Evolutionary conservation across 2,329 filamentous ascomycete genomes (phyloP).

Genomic region (Fusarium sp.): DNA sequence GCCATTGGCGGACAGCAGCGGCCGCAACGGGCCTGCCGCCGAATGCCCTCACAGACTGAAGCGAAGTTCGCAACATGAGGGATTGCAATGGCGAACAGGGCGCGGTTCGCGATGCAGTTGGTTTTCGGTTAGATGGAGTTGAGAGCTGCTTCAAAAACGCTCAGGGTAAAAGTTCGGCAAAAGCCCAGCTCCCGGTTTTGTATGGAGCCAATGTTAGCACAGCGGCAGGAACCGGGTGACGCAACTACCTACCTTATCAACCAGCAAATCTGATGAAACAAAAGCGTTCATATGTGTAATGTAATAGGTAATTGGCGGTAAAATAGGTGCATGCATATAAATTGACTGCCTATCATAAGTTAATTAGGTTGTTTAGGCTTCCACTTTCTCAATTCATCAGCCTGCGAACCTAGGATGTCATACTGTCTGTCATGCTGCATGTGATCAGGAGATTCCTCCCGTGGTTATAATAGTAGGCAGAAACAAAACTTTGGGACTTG

Average conservation of each 20-base stretch:
- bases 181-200: constrained; percentile 51
- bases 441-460: constrained; percentile 1
- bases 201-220: constrained; percentile 42
- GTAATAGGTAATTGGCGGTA: background rate
- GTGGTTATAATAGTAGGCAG: background rate
- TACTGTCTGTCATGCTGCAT: background rate
- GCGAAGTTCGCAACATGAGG: constrained; percentile 77
- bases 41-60: constrained; percentile 73
- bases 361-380: background rate
- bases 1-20: constrained; percentile 71
- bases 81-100: constrained; percentile 61
- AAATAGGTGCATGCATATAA: background rate
- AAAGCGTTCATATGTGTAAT: background rate
- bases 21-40: constrained; percentile 67
- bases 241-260: constrained; percentile 42
- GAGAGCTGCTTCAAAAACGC: constrained; percentile 57
- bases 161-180: constrained; percentile 62
- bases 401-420: background rate
- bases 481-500: too few relatives aligned
- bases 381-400: background rate
- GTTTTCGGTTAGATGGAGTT: constrained; percentile 52
- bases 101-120: constrained; percentile 50
- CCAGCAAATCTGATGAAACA: background rate
- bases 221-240: constrained; percentile 56
- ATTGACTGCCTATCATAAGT: background rate